Evolutionary conservation across 768 basidiomycete genomes (phyloP).

Genomic region (Agrocybe chaxingu): DNA sequence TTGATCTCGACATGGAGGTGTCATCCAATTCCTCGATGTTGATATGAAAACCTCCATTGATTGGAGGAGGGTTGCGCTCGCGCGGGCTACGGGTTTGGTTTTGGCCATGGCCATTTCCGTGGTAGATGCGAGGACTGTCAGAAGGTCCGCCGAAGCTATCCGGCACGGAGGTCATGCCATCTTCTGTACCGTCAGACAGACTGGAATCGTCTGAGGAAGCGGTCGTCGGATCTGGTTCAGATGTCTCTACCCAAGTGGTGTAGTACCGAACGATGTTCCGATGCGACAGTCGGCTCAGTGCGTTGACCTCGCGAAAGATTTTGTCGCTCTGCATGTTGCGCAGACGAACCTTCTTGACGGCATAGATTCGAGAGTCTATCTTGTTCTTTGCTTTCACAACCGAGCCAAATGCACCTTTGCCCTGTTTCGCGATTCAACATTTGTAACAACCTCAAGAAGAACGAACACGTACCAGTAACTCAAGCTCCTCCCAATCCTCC

Average conservation of each 20-base stretch:
- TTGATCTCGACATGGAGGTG: constrained; percentile 50
- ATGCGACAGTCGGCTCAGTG: constrained; percentile 83
- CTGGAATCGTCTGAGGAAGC: constrained; percentile 49
- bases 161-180: constrained; percentile 51
- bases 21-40: constrained; percentile 65
- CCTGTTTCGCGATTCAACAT: constrained; percentile 37
- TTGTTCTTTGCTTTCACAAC: constrained; percentile 92
- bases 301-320: constrained; percentile 89
- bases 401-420: constrained; percentile 89
- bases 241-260: constrained; percentile 85
- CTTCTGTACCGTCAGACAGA: constrained; percentile 30
- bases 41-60: constrained; percentile 58
- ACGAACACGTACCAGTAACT: constrained; percentile 56
- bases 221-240: constrained; percentile 45
- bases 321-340: constrained; percentile 79
- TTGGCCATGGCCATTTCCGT: not conserved
- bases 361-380: constrained; percentile 83
- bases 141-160: constrained; percentile 2
- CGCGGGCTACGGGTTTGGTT: not conserved
- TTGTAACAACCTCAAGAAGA: not conserved
- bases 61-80: constrained; percentile 30
- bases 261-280: constrained; percentile 90
- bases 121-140: not conserved
- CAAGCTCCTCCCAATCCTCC: constrained; percentile 92
- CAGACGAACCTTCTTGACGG: constrained; percentile 88